These are phyloP conservation scores for Cordyceps tenuipes DNA, from an alignment of 2,329 filamentous ascomycete genomes.

Conservation along the genomic window DNA sequence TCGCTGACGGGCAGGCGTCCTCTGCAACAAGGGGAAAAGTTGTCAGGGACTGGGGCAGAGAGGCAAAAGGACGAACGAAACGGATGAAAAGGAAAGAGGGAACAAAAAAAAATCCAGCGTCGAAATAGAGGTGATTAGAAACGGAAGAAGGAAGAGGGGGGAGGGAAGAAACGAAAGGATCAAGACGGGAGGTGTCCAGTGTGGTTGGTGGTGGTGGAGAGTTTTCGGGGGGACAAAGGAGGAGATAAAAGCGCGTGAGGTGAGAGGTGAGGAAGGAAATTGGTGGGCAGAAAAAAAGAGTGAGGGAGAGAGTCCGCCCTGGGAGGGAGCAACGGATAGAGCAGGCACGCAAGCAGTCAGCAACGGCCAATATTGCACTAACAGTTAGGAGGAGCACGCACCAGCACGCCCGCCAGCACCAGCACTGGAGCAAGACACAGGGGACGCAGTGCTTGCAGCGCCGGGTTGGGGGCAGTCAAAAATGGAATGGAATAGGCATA, in stretches of 20 bases:
- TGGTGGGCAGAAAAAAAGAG: constrained; percentile 3
- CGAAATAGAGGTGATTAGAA: constrained; percentile 9
- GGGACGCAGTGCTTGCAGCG: background rate
- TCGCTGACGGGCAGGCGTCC: constrained; percentile 3
- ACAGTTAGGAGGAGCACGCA: background rate
- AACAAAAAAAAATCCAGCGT: constrained; percentile 4
- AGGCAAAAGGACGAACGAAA: background rate
- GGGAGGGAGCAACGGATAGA: background rate
- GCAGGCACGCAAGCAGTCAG: constrained; percentile 6
- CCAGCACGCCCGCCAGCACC: background rate
- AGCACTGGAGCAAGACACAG: constrained; percentile 5
- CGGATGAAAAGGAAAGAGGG: background rate
- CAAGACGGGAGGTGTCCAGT: constrained; percentile 1
- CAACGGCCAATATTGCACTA: background rate
- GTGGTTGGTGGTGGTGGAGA: constrained; percentile 6
- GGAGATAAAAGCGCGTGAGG: background rate
- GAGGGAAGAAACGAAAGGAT: constrained; percentile 9
- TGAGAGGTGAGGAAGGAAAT: background rate
- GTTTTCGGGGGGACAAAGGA: constrained; percentile 9
- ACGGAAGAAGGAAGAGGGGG: constrained; percentile 5
- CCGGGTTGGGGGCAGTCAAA: background rate
- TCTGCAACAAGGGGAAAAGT: background rate
- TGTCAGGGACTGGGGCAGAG: background rate
- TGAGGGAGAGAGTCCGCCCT: background rate
- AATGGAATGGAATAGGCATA: background rate